Base-by-base conservation (phyloP, 2,329 filamentous ascomycete genomes). In the Venturia carpophila region DNA sequence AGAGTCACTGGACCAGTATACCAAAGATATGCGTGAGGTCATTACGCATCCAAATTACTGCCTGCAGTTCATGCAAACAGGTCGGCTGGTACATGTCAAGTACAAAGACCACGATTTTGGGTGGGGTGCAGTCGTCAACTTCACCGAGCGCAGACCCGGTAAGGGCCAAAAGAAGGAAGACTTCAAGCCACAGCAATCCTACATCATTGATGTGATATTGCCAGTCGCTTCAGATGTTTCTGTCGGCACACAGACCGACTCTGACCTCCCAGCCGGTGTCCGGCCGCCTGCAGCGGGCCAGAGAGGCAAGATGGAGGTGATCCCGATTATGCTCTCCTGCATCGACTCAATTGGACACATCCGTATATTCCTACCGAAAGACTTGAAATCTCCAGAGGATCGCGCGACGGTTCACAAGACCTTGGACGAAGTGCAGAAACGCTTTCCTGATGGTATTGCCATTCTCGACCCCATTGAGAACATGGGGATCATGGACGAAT, bases 391-490 rank as follows among this genome's bases (percentile, higher is more conserved):
- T 1, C 76, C 82, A 3, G 82, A 88, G n/a, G 84, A 91, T 61
- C 85, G 87, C 65, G 89, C 89, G 69, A 83, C 82, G 0, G 81
- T 89, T 41, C 82, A 84, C 64, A 90, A 88, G 72, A 77, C 83
- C 4, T 77, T 97, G 37, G 83, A 85, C 52, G 93, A 97, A 75
- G 87, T 96, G 19, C 84, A 90, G 76, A 86, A 86, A 69, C 87
- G 94, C 34, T 97, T 99, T 78, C 92, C 92, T 0, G 94, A 99
- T 72, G 94, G 94, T 3, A 80, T 99, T 65, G 89, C 94, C 3
- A 82, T 92, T 7, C 79, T 99, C 21, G 94, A 99, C 71, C 94
- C 94, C 0, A 88, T 99, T 47, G 92, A 97, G 75, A 92, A 97
- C 73, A 97, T 99, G 94, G 84, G 86, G 37, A 97, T 99, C 71